phyloP scores from a whole-genome alignment of 164 flowering plant species.

The Stephania cephalantha region DNA sequence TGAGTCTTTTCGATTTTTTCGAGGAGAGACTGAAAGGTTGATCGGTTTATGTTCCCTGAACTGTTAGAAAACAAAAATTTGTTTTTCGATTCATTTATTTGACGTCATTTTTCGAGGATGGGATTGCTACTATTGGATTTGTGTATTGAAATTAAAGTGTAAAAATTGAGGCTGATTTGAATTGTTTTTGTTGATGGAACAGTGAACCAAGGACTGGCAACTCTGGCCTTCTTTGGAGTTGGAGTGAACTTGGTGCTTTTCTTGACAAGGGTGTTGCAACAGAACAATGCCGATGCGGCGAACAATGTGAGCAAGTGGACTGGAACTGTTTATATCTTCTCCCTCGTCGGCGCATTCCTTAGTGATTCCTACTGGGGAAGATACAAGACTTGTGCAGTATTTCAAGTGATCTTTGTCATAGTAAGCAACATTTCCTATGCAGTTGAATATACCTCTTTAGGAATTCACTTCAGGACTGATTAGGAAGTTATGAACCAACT shows the following conservation, averaged over 20 bases:
- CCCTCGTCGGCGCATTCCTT: constrained; percentile 87
- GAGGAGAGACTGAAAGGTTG: too few relatives aligned
- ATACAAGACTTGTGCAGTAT: constrained; percentile 85
- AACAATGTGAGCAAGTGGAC: constrained; percentile 97
- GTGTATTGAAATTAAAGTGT: too few relatives aligned
- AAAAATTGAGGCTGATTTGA: not conserved
- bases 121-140: too few relatives aligned
- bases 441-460: not conserved
- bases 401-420: constrained; percentile 68
- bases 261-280: constrained; percentile 72
- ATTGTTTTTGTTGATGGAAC: constrained; percentile 10
- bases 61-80: too few relatives aligned
- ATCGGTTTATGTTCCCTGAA: too few relatives aligned
- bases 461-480: too few relatives aligned
- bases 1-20: too few relatives aligned
- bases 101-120: too few relatives aligned
- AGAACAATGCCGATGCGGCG: constrained; percentile 83
- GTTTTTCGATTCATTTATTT: too few relatives aligned
- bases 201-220: constrained; percentile 95
- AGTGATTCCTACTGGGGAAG: constrained; percentile 98
- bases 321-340: constrained; percentile 90
- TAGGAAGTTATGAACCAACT: too few relatives aligned
- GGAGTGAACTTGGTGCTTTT: constrained; percentile 92
- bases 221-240: constrained; percentile 89
- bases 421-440: constrained; percentile 34